Conservation (phyloP, 1,139 yeast species). For the Maudiozyma humilis region DNA sequence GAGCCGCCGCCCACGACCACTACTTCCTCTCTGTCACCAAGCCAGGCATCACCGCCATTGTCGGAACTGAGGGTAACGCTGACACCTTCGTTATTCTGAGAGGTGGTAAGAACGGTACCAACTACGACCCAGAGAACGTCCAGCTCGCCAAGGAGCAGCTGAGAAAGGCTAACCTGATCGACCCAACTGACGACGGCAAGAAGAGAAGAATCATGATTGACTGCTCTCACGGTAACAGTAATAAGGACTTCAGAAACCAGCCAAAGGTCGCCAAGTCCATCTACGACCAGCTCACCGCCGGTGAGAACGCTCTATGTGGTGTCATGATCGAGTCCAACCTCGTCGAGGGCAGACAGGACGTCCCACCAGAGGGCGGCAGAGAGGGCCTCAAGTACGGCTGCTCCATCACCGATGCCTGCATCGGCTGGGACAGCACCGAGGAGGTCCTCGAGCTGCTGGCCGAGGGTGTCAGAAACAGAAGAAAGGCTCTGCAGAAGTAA, state of each 20-base stretch:
- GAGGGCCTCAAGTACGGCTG: conserved; percentile 77
- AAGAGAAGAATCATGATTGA: conserved; percentile 90
- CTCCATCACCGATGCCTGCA: conserved; percentile 95
- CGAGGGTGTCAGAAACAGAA: conserved; percentile 70
- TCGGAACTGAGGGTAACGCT: conserved; percentile 89
- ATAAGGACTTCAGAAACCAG: conserved; percentile 89
- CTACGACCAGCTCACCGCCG: conserved; percentile 71
- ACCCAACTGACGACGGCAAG: conserved; percentile 36
- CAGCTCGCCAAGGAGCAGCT: conserved; percentile 63
- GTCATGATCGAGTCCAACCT: conserved; percentile 93
- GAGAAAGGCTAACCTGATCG: no score
- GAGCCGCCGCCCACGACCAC: conserved; percentile 86
- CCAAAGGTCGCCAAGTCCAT: conserved; percentile 77
- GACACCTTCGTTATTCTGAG: conserved; percentile 84
- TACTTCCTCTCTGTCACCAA: conserved; percentile 97
- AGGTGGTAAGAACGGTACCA: conserved; percentile 92
- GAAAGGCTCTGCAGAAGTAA: conserved; percentile 34
- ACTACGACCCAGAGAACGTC: conserved; percentile 76
- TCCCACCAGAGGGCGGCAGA: conserved; percentile 72
- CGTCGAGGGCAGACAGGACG: conserved; percentile 87
- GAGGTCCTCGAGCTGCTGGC: conserved; percentile 63
- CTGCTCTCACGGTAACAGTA: conserved; percentile 95
- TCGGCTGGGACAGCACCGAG: conserved; percentile 79
- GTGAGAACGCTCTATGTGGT: conserved; percentile 80
- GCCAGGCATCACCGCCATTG: conserved; percentile 92